Evolutionary conservation across 768 basidiomycete genomes (phyloP).

Genomic region (Suillus discolor): DNA sequence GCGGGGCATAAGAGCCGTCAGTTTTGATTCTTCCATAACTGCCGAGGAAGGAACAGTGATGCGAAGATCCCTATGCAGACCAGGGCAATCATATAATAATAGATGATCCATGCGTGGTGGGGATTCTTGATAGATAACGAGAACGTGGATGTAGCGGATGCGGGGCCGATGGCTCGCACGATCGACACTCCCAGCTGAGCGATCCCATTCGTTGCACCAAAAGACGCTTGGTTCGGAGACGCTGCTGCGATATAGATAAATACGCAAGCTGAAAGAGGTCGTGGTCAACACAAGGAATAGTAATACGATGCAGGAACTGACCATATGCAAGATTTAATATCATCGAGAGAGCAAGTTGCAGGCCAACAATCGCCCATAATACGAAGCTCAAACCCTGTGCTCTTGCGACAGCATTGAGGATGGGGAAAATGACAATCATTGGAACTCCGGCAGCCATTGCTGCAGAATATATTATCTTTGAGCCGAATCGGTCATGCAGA

Average conservation of each 20-base stretch:
- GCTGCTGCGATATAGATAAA: conserved; percentile 71
- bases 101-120: conserved; percentile 26
- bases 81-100: conserved; percentile 27
- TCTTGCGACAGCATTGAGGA: conserved; percentile 59
- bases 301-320: conserved; percentile 31
- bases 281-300: not conserved
- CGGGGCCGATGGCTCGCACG: conserved; percentile 53
- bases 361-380: conserved; percentile 54
- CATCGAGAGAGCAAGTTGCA: conserved; percentile 53
- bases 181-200: conserved; percentile 45
- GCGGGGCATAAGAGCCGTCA: not conserved
- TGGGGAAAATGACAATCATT: conserved; percentile 58
- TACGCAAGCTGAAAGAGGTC: conserved; percentile 50
- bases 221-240: conserved; percentile 63
- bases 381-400: conserved; percentile 44
- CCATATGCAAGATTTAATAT: conserved; percentile 57
- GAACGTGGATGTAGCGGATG: conserved; percentile 62
- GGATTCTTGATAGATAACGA: conserved; percentile 58
- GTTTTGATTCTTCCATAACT: conserved; percentile 17
- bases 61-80: conserved; percentile 19
- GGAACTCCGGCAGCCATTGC: conserved; percentile 56
- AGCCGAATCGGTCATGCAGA: conserved; percentile 62
- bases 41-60: conserved; percentile 31
- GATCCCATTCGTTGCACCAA: conserved; percentile 72
- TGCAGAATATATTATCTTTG: conserved; percentile 59